phyloP scores from a whole-genome alignment of 129 eudicot species.

The Flaveria robusta region DNA sequence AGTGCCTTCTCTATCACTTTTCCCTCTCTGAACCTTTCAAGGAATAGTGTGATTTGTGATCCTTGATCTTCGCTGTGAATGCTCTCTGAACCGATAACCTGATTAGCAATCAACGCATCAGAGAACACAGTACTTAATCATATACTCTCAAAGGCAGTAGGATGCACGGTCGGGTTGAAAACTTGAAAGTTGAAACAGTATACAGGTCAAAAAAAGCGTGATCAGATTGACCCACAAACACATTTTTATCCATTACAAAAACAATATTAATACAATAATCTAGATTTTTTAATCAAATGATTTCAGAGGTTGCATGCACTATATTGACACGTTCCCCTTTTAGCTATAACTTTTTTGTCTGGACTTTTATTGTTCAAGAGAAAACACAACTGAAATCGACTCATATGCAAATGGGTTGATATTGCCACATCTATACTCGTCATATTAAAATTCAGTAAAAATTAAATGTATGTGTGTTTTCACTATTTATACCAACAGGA shows the following conservation, averaged over 20 bases:
- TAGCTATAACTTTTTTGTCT: neutral
- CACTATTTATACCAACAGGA: neutral
- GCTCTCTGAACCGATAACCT: conserved; percentile 86
- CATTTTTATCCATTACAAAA: neutral
- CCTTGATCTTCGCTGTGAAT: conserved; percentile 69
- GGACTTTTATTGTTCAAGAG: neutral
- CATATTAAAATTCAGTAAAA: neutral
- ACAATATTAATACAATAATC: neutral
- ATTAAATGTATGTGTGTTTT: neutral
- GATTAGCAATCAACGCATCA: conserved; percentile 22
- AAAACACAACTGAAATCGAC: neutral
- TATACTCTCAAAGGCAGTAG: neutral
- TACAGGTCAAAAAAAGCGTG: neutral
- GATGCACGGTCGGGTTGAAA: neutral
- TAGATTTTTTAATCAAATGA: neutral
- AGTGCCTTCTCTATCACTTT: conserved; percentile 59
- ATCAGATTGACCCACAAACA: neutral
- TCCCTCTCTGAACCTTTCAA: conserved; percentile 80
- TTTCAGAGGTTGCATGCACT: neutral
- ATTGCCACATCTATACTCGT: neutral
- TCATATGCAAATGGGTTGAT: neutral
- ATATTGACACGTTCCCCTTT: neutral
- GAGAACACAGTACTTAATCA: conserved; percentile 6
- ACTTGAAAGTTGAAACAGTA: too few relatives aligned
- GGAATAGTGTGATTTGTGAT: conserved; percentile 66